Evolutionary conservation across 2,329 filamentous ascomycete species (phyloP), one percentile per base, ranked within the genome.

Genomic region (Clarireedia sp.): DNA sequence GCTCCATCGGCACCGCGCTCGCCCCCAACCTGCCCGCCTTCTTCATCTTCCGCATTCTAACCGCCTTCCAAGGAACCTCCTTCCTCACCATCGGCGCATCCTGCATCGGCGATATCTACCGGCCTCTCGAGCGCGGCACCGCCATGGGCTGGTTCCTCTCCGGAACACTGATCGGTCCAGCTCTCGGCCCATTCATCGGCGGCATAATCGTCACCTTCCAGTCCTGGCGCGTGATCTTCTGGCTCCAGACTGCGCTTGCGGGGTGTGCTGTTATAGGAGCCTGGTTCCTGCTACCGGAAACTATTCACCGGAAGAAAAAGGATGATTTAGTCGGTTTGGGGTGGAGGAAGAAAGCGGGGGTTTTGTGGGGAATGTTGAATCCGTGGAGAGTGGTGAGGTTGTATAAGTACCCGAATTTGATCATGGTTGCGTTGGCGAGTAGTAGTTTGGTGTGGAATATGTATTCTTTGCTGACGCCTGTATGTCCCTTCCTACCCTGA

Each of bases 201-300:
- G 88, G 87, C 23, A 82, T 90, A 45, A 88, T 92, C 50, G 85
- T 90, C 16, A 90, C 86, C 0, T 90, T 82, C 69, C 75, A 77
- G 6, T 79, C 77, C 2, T 92, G 88, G 88, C 77, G 86, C 17
- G 79, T 80, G 43, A 89, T 90, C 52, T 90, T 90, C 72, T 90
- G 86, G 83, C 73, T 91, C 0, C 87, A 90, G 66, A 82, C 83
- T 0, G 86, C 79, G 0, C 74, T 90, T 5, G 83, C 83, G 0
- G 85, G 79, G 2, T 66, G 78, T 0, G 83, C 80, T 0, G 74
- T 78, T 0, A 19, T 83, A 0, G 77, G 84, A 0, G 77, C 87
- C 33, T 78, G 81, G 60, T 81, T 88, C 62, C 72, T 89, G 12
- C 76, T 90, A 10, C 85, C 85, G 0, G 87, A 91, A 67, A 91